Percentiles rank a stretch among this genome's conserved stretches.
phyloP scores from a whole-genome alignment of 768 basidiomycete genomes.

The Rhodotorula diobovata region DNA sequence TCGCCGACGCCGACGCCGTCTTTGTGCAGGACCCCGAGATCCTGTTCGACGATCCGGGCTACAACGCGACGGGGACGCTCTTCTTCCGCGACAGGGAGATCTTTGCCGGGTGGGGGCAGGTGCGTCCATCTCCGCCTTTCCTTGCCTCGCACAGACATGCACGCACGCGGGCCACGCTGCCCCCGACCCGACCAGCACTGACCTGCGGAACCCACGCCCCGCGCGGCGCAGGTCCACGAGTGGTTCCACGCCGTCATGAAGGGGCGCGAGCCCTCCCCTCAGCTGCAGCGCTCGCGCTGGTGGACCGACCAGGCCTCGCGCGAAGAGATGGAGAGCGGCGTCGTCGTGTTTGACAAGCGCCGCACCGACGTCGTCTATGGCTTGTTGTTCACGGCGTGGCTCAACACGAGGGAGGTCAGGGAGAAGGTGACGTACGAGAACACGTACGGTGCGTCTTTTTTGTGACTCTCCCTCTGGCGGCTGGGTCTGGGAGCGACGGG shows the following conservation, averaged over 20 bases:
- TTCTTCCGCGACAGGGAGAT: constrained; percentile 36
- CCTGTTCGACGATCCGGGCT: constrained; percentile 31
- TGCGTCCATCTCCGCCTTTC: not conserved
- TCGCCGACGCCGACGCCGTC: constrained; percentile 34
- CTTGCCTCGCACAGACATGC: too few relatives aligned
- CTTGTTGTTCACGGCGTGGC: constrained; percentile 24
- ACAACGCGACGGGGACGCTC: constrained; percentile 31
- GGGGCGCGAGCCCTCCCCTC: constrained; percentile 13
- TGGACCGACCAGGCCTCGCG: constrained; percentile 27
- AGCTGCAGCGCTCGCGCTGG: constrained; percentile 24
- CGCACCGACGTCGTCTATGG: constrained; percentile 19
- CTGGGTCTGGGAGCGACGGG: too few relatives aligned
- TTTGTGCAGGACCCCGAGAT: constrained; percentile 35
- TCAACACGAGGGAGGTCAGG: constrained; percentile 30
- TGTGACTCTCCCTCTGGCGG: not conserved
- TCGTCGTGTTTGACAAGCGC: constrained; percentile 37
- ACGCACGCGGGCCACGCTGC: too few relatives aligned
- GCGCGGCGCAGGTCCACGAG: constrained; percentile 24
- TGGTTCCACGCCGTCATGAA: constrained; percentile 36
- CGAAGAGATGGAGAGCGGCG: constrained; percentile 40
- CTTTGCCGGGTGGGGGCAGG: constrained; percentile 34
- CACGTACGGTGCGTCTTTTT: constrained; percentile 23
- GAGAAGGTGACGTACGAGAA: constrained; percentile 38
- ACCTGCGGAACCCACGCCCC: too few relatives aligned
- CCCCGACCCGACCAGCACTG: too few relatives aligned